phyloP scores from a whole-genome alignment of 2,329 filamentous ascomycete species.

The Fusarium sp. region DNA sequence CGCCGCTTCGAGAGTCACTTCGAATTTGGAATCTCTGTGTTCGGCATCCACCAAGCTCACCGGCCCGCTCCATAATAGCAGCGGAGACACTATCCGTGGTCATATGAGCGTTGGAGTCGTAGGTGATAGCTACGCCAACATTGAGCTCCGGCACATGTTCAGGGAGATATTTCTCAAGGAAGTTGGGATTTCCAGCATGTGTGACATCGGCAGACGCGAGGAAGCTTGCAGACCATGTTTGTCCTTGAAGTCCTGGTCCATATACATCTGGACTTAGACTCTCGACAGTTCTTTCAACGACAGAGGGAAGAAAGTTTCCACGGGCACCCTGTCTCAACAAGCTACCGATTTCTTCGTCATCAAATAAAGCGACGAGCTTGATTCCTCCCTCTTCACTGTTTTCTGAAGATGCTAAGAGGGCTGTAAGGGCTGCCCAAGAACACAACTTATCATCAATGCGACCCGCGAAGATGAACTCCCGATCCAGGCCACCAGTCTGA shows the following conservation, averaged over 20 bases:
- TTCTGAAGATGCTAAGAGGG: slow-evolving; percentile 74
- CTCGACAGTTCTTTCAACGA: slow-evolving; percentile 85
- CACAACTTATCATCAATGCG: slow-evolving; percentile 98
- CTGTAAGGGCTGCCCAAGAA: slow-evolving; percentile 90
- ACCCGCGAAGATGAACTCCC: slow-evolving; percentile 93
- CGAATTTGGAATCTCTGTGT: slow-evolving; percentile 94
- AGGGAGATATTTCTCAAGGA: slow-evolving; percentile 82
- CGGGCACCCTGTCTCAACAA: slow-evolving; percentile 88
- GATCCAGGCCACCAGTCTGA: slow-evolving; percentile 83
- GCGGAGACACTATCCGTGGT: slow-evolving; percentile 91
- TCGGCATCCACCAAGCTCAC: slow-evolving; percentile 74
- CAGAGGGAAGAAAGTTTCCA: slow-evolving; percentile 85
- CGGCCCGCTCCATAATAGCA: slow-evolving; percentile 80
- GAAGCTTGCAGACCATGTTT: slow-evolving; percentile 78
- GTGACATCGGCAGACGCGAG: slow-evolving; percentile 90
- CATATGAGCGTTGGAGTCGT: slow-evolving; percentile 94
- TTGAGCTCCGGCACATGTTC: slow-evolving; percentile 91
- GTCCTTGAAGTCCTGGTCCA: slow-evolving; percentile 73
- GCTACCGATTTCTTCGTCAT: slow-evolving; percentile 96
- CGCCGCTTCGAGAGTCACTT: slow-evolving; percentile 88
- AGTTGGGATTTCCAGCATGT: slow-evolving; percentile 95
- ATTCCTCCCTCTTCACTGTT: slow-evolving; percentile 72
- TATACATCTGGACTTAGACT: slow-evolving; percentile 63
- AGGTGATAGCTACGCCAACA: slow-evolving; percentile 81
- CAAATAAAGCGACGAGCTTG: slow-evolving; percentile 93